Conservation (phyloP, 768 basidiomycete genomes). For the Mycena rebaudengoi region DNA sequence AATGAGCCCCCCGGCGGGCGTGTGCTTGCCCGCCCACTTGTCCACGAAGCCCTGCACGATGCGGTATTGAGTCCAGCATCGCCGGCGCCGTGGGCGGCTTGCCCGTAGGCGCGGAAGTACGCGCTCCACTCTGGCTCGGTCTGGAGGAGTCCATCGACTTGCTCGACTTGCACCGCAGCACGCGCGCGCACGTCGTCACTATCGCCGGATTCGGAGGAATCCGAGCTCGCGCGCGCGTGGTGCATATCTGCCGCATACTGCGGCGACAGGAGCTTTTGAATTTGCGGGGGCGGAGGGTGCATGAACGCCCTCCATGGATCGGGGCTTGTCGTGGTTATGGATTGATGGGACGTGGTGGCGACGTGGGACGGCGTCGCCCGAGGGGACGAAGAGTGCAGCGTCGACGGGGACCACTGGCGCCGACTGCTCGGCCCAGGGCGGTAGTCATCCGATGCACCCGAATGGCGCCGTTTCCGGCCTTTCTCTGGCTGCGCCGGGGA, state of each 20-base stretch:
- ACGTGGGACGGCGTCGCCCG: conserved; percentile 4
- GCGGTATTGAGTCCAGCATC: conserved; percentile 56
- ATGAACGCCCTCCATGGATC: background rate
- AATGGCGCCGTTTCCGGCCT: conserved; percentile 21
- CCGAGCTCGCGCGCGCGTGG: conserved; percentile 30
- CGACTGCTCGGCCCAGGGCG: background rate
- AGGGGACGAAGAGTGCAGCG: conserved; percentile 13
- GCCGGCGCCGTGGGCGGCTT: conserved; percentile 51
- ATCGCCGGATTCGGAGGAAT: conserved; percentile 43
- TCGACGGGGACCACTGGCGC: conserved; percentile 15
- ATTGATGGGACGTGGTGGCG: background rate
- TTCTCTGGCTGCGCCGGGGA: background rate
- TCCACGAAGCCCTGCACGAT: conserved; percentile 62
- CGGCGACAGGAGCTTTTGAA: background rate
- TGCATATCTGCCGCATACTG: background rate
- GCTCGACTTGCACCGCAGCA: conserved; percentile 54
- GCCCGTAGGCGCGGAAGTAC: conserved; percentile 50
- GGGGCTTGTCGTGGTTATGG: background rate
- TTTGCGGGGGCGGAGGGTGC: background rate
- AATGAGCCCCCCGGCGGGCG: conserved; percentile 54
- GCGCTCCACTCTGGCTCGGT: conserved; percentile 53
- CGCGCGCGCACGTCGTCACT: conserved; percentile 50
- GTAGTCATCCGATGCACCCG: conserved; percentile 8
- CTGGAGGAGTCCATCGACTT: conserved; percentile 53
- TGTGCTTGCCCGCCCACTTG: conserved; percentile 50